Evolutionary conservation across 495 filamentous ascomycete species (phyloP).

Genomic region (Trichodelitschia bisporula): DNA sequence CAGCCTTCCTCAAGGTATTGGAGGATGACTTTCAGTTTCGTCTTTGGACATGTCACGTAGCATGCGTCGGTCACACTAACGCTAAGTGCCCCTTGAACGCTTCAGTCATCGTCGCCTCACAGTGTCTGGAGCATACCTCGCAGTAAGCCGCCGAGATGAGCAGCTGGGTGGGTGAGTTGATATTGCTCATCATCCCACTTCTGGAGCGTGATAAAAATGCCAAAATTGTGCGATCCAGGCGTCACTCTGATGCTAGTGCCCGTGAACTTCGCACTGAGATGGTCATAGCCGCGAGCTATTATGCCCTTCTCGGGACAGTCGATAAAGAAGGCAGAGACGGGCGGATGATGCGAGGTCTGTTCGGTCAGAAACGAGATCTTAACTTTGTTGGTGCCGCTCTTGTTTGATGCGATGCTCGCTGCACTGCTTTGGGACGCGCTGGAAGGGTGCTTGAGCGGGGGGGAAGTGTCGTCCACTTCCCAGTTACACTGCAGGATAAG

Average conservation of each 20-base stretch:
- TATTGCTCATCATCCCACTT: conserved; percentile 70
- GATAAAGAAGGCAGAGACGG: conserved; percentile 87
- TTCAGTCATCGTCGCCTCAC: too few species aligned
- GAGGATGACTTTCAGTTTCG: conserved; percentile 69
- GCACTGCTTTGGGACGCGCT: conserved; percentile 21
- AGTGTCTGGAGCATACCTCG: conserved; percentile 26
- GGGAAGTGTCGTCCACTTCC: conserved; percentile 51
- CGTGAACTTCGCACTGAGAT: conserved; percentile 92
- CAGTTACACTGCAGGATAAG: conserved; percentile 71
- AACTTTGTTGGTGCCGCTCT: conserved; percentile 21
- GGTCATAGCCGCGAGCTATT: conserved; percentile 73
- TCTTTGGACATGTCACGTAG: conserved; percentile 67
- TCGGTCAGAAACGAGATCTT: conserved; percentile 84
- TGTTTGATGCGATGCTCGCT: conserved; percentile 15
- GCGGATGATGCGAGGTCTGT: conserved; percentile 95
- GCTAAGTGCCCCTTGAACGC: conserved; percentile 28
- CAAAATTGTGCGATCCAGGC: conserved; percentile 78
- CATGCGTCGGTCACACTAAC: conserved; percentile 74
- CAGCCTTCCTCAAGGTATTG: conserved; percentile 88
- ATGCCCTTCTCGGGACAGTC: conserved; percentile 83
- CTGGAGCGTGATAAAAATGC: conserved; percentile 78
- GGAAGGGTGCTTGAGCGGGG: conserved; percentile 26
- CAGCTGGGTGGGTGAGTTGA: conserved; percentile 78
- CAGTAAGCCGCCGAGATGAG: conserved; percentile 74
- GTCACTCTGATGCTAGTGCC: conserved; percentile 81